Base-by-base conservation (phyloP, 768 basidiomycete genomes). In the Scleroderma citrinum region DNA sequence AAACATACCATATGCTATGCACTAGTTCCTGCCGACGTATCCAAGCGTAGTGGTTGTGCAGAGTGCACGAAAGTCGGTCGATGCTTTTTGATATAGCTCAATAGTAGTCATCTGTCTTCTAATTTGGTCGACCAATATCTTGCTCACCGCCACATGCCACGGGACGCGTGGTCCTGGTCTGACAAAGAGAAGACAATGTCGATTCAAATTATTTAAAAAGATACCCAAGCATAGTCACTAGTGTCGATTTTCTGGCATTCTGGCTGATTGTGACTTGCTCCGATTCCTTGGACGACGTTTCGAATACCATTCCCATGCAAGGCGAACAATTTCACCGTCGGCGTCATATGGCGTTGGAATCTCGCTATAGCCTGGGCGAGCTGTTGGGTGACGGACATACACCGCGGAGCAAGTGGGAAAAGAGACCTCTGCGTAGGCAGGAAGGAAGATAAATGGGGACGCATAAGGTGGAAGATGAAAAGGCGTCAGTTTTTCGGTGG, bases 291-390 rank as follows among this genome's bases (percentile, higher is more conserved):
- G 80, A 23, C 87, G 75, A 44, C 79, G 72, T 65, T 82, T 75
- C 52, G 82, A 76, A 60, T 92, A 96, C 90, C 91, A 97, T 69
- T 95, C 95, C 96, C 96, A 99, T 3, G 91, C 86, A 50, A 91
- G 78, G 49, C 91, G 83, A 52, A 98, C 78, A 12, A 96, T 75
- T 55, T 94, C 89, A 16, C 96, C 96, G 59, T 96, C 94, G 0
- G 96, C 93, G 54, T 94, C 92, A 66, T 87, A 98, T 2, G 96
- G 96, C 4, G 89, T 90, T 6, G 95, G 92, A 32, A 99, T 87
- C 67, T 99, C 96, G 14, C 87, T 90, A 69, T 95, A 93, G 6
- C 89, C 89, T 0, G 93, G 91, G n/a, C 92, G 82, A 0, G 95
- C 96, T 0, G 94, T 96, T 7, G 96, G 96, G 60, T 98, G 92